Percentiles rank a stretch among this genome's conserved stretches.
phyloP scores from a whole-genome alignment of 768 basidiomycete species.

The Macrolepiota albuminosa region DNA sequence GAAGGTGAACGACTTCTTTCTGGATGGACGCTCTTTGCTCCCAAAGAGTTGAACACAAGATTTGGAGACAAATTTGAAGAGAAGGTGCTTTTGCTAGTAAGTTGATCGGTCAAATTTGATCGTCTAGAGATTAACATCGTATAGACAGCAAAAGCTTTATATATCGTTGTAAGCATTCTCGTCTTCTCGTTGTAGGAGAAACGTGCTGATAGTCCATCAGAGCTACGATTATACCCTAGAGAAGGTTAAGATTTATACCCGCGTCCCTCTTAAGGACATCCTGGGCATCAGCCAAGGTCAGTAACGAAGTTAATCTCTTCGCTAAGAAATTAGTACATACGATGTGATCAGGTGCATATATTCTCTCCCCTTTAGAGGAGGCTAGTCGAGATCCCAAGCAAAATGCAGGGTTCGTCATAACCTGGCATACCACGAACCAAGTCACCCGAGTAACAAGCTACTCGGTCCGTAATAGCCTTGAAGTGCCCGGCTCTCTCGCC shows the following conservation, averaged over 20 bases:
- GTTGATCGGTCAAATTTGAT: constrained; percentile 19
- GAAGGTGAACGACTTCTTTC: constrained; percentile 75
- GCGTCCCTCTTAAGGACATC: constrained; percentile 83
- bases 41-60: constrained; percentile 67
- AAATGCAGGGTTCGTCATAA: constrained; percentile 83
- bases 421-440: constrained; percentile 71
- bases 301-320: constrained; percentile 1
- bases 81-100: constrained; percentile 83
- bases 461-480: constrained; percentile 70
- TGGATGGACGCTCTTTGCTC: constrained; percentile 93
- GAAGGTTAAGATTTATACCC: constrained; percentile 86
- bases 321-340: not conserved
- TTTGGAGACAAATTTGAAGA: constrained; percentile 86
- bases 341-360: constrained; percentile 78
- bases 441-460: constrained; percentile 81
- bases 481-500: constrained; percentile 18
- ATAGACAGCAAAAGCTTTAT: constrained; percentile 52
- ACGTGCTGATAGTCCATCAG: constrained; percentile 30
- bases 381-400: constrained; percentile 83
- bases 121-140: constrained; percentile 1
- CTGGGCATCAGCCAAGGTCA: constrained; percentile 73
- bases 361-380: constrained; percentile 90
- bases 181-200: not conserved
- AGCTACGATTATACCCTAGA: constrained; percentile 92
- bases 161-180: constrained; percentile 62